Percentiles rank a stretch among this genome's conserved stretches.
Evolutionary conservation across 2,329 filamentous ascomycete genomes (phyloP).

Genomic region (Fusarium liriodendri): DNA sequence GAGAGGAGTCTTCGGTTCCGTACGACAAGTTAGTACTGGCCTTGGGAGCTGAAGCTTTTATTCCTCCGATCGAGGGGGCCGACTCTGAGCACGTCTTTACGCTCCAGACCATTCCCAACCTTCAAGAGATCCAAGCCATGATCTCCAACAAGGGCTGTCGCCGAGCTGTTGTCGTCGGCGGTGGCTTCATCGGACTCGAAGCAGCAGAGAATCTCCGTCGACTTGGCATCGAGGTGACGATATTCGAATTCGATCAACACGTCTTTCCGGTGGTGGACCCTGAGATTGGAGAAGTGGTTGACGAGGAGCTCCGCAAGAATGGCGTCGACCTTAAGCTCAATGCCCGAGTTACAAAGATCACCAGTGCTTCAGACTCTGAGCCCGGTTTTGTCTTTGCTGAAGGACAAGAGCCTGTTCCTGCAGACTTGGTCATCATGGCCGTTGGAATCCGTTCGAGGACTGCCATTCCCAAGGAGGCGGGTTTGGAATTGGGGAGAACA

Average conservation of each 20-base stretch:
- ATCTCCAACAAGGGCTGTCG: not conserved
- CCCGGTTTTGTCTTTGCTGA: not conserved
- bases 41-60: not conserved
- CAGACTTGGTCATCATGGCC: slow-evolving; percentile 10
- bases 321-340: slow-evolving; percentile 3
- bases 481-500: not conserved
- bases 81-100: slow-evolving; percentile 9
- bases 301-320: slow-evolving; percentile 7
- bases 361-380: not conserved
- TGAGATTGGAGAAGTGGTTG: slow-evolving; percentile 7
- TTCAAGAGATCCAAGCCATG: not conserved
- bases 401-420: slow-evolving; percentile 1
- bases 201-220: slow-evolving; percentile 14
- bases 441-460: slow-evolving; percentile 10
- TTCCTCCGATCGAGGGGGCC: not conserved
- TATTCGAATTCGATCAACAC: slow-evolving; percentile 12
- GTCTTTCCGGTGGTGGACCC: slow-evolving; percentile 12
- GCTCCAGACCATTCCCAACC: slow-evolving; percentile 12
- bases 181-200: slow-evolving; percentile 22
- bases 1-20: not conserved
- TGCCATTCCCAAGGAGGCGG: slow-evolving; percentile 1
- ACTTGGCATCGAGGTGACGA: slow-evolving; percentile 8
- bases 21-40: not conserved
- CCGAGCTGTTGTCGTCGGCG: slow-evolving; percentile 5
- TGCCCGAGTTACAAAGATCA: not conserved